phyloP scores from a whole-genome alignment of 2,329 filamentous ascomycete genomes.

The Pseudogymnoascus sp. region DNA sequence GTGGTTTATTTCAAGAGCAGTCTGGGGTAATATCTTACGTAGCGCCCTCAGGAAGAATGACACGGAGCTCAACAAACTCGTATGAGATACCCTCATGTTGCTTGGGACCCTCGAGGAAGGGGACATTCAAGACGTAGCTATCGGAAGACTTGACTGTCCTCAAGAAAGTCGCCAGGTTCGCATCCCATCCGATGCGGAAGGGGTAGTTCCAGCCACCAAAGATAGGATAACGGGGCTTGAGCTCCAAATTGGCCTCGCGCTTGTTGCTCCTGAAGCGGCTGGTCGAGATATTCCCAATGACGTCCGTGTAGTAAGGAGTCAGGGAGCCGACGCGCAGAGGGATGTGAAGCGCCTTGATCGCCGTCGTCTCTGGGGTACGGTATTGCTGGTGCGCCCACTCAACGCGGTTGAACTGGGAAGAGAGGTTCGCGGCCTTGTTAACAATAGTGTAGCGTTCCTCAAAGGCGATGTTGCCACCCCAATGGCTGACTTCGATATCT shows the following conservation, averaged over 20 bases:
- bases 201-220: slow-evolving; percentile 98
- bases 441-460: slow-evolving; percentile 87
- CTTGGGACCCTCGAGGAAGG: slow-evolving; percentile 88
- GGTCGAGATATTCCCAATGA: slow-evolving; percentile 94
- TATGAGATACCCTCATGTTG: slow-evolving; percentile 80
- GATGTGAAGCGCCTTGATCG: slow-evolving; percentile 73
- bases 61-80: slow-evolving; percentile 65
- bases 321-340: slow-evolving; percentile 70
- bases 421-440: slow-evolving; percentile 76
- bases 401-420: slow-evolving; percentile 64
- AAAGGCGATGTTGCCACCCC: slow-evolving; percentile 92
- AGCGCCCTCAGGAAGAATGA: slow-evolving; percentile 87
- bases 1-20: slow-evolving; percentile 39
- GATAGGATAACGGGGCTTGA: slow-evolving; percentile 90
- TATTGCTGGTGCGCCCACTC: slow-evolving; percentile 66
- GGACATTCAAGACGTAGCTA: slow-evolving; percentile 78
- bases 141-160: slow-evolving; percentile 53
- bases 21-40: slow-evolving; percentile 51
- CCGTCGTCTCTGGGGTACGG: slow-evolving; percentile 67
- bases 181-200: slow-evolving; percentile 94
- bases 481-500: slow-evolving; percentile 92
- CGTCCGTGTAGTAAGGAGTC: slow-evolving; percentile 90
- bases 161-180: slow-evolving; percentile 68
- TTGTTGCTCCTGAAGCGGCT: slow-evolving; percentile 73
- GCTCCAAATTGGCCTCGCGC: slow-evolving; percentile 73